phyloP scores from a whole-genome alignment of 2,329 filamentous ascomycete species.

The Pseudogymnoascus sp. region DNA sequence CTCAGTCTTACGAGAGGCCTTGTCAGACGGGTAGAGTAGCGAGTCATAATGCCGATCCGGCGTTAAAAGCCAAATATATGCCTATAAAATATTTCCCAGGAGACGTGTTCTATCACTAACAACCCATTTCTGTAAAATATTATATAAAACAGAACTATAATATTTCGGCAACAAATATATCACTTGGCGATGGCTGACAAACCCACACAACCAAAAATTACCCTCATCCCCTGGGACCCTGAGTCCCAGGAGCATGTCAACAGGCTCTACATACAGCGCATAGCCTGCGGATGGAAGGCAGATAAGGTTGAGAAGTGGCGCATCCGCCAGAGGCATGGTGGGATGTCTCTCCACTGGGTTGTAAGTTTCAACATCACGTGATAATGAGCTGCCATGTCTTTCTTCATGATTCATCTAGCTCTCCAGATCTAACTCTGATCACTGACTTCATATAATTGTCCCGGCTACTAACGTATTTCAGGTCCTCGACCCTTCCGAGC shows the following conservation, averaged over 20 bases:
- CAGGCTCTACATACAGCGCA: slow-evolving; percentile 35
- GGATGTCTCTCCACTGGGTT: slow-evolving; percentile 20
- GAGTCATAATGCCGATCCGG: neutral
- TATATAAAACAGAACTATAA: neutral
- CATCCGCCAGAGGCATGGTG: slow-evolving; percentile 13
- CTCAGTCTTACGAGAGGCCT: neutral
- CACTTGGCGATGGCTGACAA: neutral
- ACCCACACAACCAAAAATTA: slow-evolving; percentile 18
- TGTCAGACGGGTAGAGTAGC: neutral
- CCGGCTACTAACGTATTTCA: neutral
- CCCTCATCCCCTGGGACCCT: slow-evolving; percentile 39
- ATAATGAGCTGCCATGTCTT: neutral
- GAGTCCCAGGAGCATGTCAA: slow-evolving; percentile 31
- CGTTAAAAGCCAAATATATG: neutral
- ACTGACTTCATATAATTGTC: neutral
- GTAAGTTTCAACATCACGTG: slow-evolving; percentile 12
- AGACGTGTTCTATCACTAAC: neutral
- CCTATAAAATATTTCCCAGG: neutral
- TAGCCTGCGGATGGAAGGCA: slow-evolving; percentile 38
- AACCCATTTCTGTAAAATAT: neutral
- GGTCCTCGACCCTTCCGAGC: slow-evolving; percentile 15
- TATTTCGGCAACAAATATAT: neutral
- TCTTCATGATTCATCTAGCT: neutral
- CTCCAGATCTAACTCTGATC: neutral
- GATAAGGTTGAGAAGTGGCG: slow-evolving; percentile 27